phyloP scores from a whole-genome alignment of 306 rosid genomes.

The Pterocarpus macrocarpus region DNA sequence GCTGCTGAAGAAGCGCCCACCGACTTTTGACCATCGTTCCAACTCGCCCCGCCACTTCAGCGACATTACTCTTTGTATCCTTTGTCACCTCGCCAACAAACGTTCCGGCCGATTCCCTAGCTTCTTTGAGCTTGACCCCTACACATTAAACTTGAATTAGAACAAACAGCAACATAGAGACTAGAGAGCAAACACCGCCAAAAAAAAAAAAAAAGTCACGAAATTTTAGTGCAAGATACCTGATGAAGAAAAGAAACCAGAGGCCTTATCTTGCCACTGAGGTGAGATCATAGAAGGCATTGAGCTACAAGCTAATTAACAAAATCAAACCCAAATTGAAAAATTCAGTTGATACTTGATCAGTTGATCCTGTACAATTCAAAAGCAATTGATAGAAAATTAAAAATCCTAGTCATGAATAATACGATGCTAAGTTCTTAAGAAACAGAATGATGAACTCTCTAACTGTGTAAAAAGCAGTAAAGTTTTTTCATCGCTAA shows the following conservation, averaged over 20 bases:
- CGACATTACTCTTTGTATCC: conserved; percentile 86
- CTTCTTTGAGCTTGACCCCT: conserved; percentile 92
- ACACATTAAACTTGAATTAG: conserved; percentile 43
- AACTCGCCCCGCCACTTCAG: conserved; percentile 82
- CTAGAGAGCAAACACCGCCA: background rate
- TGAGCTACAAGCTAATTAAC: conserved; percentile 49
- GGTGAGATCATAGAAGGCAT: conserved; percentile 83
- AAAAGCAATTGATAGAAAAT: conserved; percentile 22
- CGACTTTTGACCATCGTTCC: conserved; percentile 83
- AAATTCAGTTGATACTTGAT: conserved; percentile 44
- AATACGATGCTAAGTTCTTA: too few relatives aligned
- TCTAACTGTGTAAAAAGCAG: background rate
- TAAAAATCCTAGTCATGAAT: background rate
- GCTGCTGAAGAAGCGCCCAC: conserved; percentile 89
- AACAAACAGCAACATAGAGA: conserved; percentile 28
- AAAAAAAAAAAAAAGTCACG: too few relatives aligned
- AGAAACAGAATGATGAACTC: too few relatives aligned
- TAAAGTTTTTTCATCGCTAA: background rate
- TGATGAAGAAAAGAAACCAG: conserved; percentile 88
- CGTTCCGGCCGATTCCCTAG: conserved; percentile 87
- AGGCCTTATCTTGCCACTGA: conserved; percentile 92
- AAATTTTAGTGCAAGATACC: conserved; percentile 50
- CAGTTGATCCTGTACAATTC: conserved; percentile 52
- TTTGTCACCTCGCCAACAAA: conserved; percentile 91
- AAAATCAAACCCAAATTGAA: conserved; percentile 47